Evolutionary conservation across 257 asterid species (phyloP).

Genomic region (Solanum paucissectum): DNA sequence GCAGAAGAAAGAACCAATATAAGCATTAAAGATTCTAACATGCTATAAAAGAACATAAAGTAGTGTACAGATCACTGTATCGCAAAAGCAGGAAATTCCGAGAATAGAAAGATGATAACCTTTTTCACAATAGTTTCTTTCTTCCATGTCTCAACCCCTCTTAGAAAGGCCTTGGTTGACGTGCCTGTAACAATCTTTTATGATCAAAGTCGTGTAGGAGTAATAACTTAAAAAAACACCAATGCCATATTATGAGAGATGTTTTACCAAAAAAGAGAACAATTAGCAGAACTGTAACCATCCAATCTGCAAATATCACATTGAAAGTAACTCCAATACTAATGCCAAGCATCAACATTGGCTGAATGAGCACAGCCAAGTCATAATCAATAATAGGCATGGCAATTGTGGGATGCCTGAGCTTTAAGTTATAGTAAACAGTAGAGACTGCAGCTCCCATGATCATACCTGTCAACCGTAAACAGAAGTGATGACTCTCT

Average conservation of each 20-base stretch:
- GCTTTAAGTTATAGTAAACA: slow-evolving; percentile 81
- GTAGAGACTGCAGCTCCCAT: slow-evolving; percentile 94
- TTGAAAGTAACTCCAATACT: slow-evolving; percentile 93
- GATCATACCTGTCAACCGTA: slow-evolving; percentile 71
- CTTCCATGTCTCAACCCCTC: slow-evolving; percentile 92
- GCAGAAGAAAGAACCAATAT: not conserved
- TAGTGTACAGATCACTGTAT: not conserved
- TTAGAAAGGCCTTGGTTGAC: slow-evolving; percentile 77
- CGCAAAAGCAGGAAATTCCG: not conserved
- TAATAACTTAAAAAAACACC: not conserved
- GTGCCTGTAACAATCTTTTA: slow-evolving; percentile 39
- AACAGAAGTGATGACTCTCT: not conserved
- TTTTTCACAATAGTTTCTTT: slow-evolving; percentile 73
- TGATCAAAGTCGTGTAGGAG: slow-evolving; percentile 2
- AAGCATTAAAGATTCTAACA: not conserved
- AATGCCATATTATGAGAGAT: not conserved
- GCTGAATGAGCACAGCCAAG: slow-evolving; percentile 92
- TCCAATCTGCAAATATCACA: slow-evolving; percentile 96
- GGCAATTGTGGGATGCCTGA: slow-evolving; percentile 84
- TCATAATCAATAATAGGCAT: slow-evolving; percentile 95
- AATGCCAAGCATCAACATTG: slow-evolving; percentile 95
- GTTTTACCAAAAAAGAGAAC: slow-evolving; percentile 74
- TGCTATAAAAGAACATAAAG: not conserved
- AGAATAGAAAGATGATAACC: slow-evolving; percentile 21
- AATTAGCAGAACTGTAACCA: slow-evolving; percentile 90